Evolutionary conservation across 257 asterid species (phyloP), one percentile per base, ranked within the genome.

Genomic region (Salvia hispanica): DNA sequence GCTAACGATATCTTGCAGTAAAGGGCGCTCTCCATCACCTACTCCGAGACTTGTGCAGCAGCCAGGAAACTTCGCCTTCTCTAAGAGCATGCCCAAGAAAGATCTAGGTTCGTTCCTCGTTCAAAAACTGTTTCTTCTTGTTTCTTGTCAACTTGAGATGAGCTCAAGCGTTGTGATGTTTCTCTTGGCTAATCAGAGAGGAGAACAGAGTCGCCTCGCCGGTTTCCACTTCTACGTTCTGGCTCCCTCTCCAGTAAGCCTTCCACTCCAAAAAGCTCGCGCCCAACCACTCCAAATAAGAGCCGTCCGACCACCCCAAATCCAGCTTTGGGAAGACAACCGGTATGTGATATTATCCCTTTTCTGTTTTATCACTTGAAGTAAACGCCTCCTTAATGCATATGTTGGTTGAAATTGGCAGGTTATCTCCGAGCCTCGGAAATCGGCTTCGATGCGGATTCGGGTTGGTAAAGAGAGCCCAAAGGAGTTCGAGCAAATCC

Each of bases 381-480:
- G 28, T 51, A 15, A 15, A 52, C 11, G 11, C 74, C 60, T 25
- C 59, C 21, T 48, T 69, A 5, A 66, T 67, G 16, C 31, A 25
- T 64, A 44, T 70, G 15, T 56, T 48, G 73, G 31, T 73, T 59
- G 5, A 65, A 9, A 53, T 16, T 58, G 56, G 58, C 91, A 92
- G 96, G 80, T 76, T 53, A 82, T 83, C 55, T 79, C 89, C 9
- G 96, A 87, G 45, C 85, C 91, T 73, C 88, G 78, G 63, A 92
- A 85, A 76, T 89, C 98, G 54, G 93, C 86, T 76, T 92, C 98
- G 4, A 86, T 89, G 97, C 77, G 90, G 46, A 69, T 88, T 44
- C 89, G 90, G 39, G 82, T 69, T 15, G 96, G 83, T 28, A 80
- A 76, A 76, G 90, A 71, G 64, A 85, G 82, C 64, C 81, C 81